Evolutionary conservation across 2,329 filamentous ascomycete genomes (phyloP).

Genomic region (Botryotinia globosa): DNA sequence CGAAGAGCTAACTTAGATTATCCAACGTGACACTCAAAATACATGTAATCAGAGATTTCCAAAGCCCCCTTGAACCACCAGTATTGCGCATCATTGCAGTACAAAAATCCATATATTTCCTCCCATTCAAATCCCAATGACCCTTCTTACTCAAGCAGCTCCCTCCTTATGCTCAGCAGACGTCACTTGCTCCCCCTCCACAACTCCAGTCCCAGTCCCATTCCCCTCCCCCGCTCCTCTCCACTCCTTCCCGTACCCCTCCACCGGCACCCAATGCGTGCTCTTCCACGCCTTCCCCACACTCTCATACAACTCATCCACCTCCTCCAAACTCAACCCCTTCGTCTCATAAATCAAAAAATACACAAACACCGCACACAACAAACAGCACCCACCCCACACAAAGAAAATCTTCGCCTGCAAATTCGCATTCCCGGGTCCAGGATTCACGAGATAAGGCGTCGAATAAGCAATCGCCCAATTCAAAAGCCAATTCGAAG

Average conservation of each 20-base stretch:
- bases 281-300: slow-evolving; percentile 11
- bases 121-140: not conserved
- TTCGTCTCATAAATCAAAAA: slow-evolving; percentile 65
- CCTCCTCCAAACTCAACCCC: slow-evolving; percentile 67
- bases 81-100: not conserved
- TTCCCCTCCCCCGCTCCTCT: not conserved
- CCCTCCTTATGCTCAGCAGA: not conserved
- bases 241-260: not conserved
- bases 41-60: not conserved
- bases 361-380: slow-evolving; percentile 53
- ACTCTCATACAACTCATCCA: slow-evolving; percentile 57
- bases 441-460: slow-evolving; percentile 59
- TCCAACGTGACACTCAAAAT: not conserved
- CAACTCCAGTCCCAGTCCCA: not conserved
- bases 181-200: not conserved
- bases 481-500: slow-evolving; percentile 88
- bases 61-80: not conserved
- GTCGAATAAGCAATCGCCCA: slow-evolving; percentile 67
- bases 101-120: not conserved
- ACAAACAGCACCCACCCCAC: slow-evolving; percentile 56
- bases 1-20: not conserved
- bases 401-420: slow-evolving; percentile 46
- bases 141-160: too few species aligned
- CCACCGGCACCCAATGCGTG: slow-evolving; percentile 9
- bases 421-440: slow-evolving; percentile 42